A percentile compares a stretch with the other conserved stretches of the same genome.
Evolutionary conservation across 306 rosid species (phyloP).

Genomic region (Betula pendula): DNA sequence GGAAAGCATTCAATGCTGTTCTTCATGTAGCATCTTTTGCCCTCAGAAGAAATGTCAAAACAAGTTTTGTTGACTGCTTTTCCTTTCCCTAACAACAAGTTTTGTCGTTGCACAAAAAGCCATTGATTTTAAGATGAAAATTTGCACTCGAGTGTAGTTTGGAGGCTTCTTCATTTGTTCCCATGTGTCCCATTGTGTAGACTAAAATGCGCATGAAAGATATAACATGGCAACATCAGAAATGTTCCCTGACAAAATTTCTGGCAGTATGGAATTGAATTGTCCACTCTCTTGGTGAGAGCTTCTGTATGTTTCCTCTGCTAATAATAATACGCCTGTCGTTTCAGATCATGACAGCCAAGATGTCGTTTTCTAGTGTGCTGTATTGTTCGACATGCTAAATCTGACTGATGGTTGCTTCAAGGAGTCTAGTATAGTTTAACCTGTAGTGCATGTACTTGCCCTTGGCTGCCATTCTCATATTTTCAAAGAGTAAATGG

Average conservation of each 20-base stretch:
- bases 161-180: not conserved
- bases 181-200: not conserved
- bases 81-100: not conserved
- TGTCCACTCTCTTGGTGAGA: too few relatives aligned
- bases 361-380: too few relatives aligned
- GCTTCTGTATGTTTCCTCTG: too few relatives aligned
- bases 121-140: not conserved
- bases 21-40: slow-evolving; percentile 10
- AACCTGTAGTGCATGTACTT: too few relatives aligned
- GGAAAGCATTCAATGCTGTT: not conserved
- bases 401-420: too few relatives aligned
- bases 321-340: not conserved
- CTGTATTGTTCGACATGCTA: too few relatives aligned
- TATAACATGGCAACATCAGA: not conserved
- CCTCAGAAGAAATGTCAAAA: not conserved
- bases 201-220: too few relatives aligned
- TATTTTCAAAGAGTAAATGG: too few relatives aligned
- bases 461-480: too few relatives aligned
- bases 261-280: not conserved
- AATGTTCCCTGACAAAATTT: not conserved
- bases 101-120: not conserved
- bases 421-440: too few relatives aligned
- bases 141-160: not conserved
- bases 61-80: too few relatives aligned
- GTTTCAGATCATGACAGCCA: too few relatives aligned